Evolutionary conservation across 2,329 filamentous ascomycete genomes (phyloP), one percentile per base, ranked within the genome.

Genomic region (Pestalotiopsis fici): DNA sequence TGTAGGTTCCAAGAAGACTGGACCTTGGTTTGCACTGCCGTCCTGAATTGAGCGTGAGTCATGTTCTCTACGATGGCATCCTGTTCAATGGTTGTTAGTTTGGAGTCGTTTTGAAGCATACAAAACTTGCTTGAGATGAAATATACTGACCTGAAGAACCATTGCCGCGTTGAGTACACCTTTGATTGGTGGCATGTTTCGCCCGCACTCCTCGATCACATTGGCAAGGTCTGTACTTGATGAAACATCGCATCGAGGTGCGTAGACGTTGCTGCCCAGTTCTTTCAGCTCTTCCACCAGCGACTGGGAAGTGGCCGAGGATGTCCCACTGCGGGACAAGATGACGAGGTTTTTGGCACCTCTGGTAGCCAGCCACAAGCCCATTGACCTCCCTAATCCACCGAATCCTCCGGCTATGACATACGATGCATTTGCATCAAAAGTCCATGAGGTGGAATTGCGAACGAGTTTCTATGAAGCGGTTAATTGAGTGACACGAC

Each of bases 1-100:
- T 88, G 85, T 57, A 88, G 79, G 73, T 88, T 88, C 81, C 83
- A 85, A 1, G 83, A 83, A 5, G 84, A 86, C 4, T 82, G 76
- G 0, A 86, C 83, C 73, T 88, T 89, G 69, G 84, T 83, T 39
- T 80, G 77, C 37, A 86, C 79, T 37, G 86, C 83, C 2, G 78
- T 74, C 11, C 76, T 77, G 70, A 83, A 89, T 28, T 87, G 80
- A 0, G 79, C 74, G 68, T 79, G 80, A 0, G 79, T 80, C 86
- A 88, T 88, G 63, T 85, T 85, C 71, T 86, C 84, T 55, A 83
- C 85, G 0, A 86, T 74, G 5, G 83, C 80, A 65, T 87, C 85
- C 74, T 77, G n/a, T 4, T 25, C 6, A 54, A 54, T 7, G 27
- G 4, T 31, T 4, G 23, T 13, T 31, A 15, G n/a, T 59, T 28